Percentiles rank a stretch among this genome's conserved stretches.
phyloP scores from a whole-genome alignment of 179 eudicot genomes.

The Spinacia oleracea region DNA sequence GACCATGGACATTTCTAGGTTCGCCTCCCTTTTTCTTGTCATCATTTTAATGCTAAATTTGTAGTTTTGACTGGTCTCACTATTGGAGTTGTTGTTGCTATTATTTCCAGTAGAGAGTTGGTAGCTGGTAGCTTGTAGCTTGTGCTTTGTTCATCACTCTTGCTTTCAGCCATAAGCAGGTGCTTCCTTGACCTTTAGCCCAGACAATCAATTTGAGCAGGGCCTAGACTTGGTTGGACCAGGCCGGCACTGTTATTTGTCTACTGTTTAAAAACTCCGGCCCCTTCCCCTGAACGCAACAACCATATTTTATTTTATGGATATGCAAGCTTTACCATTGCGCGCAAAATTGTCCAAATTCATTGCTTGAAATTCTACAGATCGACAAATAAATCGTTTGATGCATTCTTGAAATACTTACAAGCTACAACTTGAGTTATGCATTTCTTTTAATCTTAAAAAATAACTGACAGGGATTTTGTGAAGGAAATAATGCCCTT shows the following conservation, averaged over 20 bases:
- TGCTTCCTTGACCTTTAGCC: conserved; percentile 29
- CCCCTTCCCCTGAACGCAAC: neutral
- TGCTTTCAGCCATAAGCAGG: conserved; percentile 97
- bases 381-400: too few relatives aligned
- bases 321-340: neutral
- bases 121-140: conserved; percentile 72
- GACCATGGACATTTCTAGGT: conserved; percentile 99
- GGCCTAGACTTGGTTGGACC: neutral
- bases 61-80: conserved; percentile 50
- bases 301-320: neutral
- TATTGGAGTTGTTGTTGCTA: conserved; percentile 76
- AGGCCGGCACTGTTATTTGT: too few relatives aligned
- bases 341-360: neutral
- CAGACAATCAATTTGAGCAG: neutral
- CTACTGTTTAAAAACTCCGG: neutral
- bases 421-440: neutral
- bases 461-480: neutral
- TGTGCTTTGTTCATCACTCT: too few relatives aligned
- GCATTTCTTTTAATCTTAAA: neutral
- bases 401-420: neutral
- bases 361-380: neutral
- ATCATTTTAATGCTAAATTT: neutral
- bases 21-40: neutral
- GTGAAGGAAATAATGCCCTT: too few relatives aligned
- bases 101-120: conserved; percentile 67